A percentile compares a stretch with the other conserved stretches of the same genome.
Conservation (phyloP, 345 rosid species). For the Lenwebbia sp. region DNA sequence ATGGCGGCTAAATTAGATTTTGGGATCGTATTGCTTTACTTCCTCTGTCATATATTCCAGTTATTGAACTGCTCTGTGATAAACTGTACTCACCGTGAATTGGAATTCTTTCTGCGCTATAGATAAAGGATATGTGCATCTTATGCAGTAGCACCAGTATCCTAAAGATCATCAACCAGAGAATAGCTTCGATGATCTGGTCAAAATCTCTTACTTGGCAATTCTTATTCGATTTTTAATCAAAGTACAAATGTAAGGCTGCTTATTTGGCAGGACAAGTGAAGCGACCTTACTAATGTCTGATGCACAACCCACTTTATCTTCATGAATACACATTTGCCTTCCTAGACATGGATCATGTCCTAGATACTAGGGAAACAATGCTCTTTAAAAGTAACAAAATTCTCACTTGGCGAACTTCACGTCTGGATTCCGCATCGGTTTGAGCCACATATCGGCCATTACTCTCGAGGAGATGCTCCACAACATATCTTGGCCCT, state of each 20-base stretch:
- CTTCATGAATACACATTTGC: neutral
- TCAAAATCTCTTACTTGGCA: neutral
- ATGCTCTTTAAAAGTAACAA: neutral
- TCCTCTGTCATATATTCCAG: neutral
- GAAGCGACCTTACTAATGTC: neutral
- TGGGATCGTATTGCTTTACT: neutral
- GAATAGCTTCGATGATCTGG: neutral
- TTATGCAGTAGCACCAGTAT: neutral
- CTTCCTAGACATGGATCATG: neutral
- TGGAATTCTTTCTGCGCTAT: neutral
- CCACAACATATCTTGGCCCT: conserved; percentile 55
- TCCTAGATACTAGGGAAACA: neutral
- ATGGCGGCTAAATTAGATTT: neutral
- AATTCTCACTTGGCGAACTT: conserved; percentile 28
- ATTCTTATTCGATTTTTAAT: neutral
- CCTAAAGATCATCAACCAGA: neutral
- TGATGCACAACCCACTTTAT: neutral
- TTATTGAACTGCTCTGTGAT: neutral
- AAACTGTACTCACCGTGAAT: neutral
- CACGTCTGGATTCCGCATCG: conserved; percentile 84
- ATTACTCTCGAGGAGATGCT: conserved; percentile 82
- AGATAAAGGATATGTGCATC: neutral
- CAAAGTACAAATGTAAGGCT: neutral
- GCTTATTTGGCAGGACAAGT: neutral
- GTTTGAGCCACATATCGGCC: conserved; percentile 96